phyloP scores from a whole-genome alignment of 495 filamentous ascomycete species.

The Xylona heveae region DNA sequence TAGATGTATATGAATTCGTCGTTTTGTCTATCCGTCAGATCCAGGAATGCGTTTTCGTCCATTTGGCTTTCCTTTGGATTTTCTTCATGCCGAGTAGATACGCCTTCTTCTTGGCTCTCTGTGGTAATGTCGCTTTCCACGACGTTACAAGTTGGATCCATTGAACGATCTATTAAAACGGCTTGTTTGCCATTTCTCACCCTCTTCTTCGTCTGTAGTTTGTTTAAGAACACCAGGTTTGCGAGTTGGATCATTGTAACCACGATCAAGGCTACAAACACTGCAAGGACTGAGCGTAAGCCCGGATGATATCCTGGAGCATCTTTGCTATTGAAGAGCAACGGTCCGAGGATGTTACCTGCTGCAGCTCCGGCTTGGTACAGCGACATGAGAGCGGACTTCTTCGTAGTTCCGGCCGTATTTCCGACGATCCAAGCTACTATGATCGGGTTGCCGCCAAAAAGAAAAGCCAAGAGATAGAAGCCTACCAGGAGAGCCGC shows the following conservation, averaged over 20 bases:
- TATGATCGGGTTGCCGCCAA: slow-evolving; percentile 27
- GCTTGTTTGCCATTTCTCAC: slow-evolving; percentile 35
- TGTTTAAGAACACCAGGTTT: slow-evolving; percentile 31
- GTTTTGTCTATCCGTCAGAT: slow-evolving; percentile 40
- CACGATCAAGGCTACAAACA: slow-evolving; percentile 29
- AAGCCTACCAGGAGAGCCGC: slow-evolving; percentile 31
- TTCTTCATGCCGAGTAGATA: slow-evolving; percentile 6
- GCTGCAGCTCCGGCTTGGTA: slow-evolving; percentile 23
- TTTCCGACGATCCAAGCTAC: slow-evolving; percentile 30
- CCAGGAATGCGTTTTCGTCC: slow-evolving; percentile 24
- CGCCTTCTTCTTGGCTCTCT: slow-evolving; percentile 10
- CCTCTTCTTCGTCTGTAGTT: slow-evolving; percentile 25
- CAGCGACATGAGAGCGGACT: slow-evolving; percentile 28
- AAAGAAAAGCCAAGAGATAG: slow-evolving; percentile 40
- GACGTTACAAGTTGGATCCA: slow-evolving; percentile 21
- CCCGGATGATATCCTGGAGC: slow-evolving; percentile 31
- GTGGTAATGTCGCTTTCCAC: slow-evolving; percentile 9
- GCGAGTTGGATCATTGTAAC: slow-evolving; percentile 27
- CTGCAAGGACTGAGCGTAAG: slow-evolving; percentile 28
- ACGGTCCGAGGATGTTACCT: slow-evolving; percentile 26
- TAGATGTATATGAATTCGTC: slow-evolving; percentile 50
- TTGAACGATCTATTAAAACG: slow-evolving; percentile 31
- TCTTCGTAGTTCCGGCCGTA: slow-evolving; percentile 28
- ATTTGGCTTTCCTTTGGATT: slow-evolving; percentile 10
- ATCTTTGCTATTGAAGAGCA: slow-evolving; percentile 22